phyloP scores from a whole-genome alignment of 805 yeast genomes.

The Ogataea chonburiensis region DNA sequence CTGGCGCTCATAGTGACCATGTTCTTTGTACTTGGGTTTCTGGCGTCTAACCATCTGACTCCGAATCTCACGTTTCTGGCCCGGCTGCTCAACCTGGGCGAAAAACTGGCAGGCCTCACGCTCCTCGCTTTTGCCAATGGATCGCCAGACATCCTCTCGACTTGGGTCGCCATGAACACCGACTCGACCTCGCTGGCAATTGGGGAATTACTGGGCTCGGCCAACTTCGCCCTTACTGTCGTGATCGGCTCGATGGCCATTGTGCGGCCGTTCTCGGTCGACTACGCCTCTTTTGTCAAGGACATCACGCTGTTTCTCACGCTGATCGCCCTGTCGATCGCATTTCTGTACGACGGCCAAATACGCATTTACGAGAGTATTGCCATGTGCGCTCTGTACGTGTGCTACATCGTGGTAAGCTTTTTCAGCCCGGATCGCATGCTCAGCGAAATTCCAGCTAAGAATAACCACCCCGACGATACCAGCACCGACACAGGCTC shows the following conservation, averaged over 20 bases:
- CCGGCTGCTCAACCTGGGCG: constrained; percentile 58
- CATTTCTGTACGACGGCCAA: constrained; percentile 53
- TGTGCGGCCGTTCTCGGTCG: constrained; percentile 49
- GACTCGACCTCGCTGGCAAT: constrained; percentile 58
- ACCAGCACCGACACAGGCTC: constrained; percentile 6
- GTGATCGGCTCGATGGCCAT: constrained; percentile 51
- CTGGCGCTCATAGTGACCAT: constrained; percentile 35
- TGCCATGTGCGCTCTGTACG: constrained; percentile 54
- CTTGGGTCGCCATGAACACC: constrained; percentile 74
- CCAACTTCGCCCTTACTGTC: constrained; percentile 50
- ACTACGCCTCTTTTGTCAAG: constrained; percentile 49
- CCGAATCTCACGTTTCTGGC: constrained; percentile 76
- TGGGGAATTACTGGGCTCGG: constrained; percentile 54
- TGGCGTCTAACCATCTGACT: constrained; percentile 80
- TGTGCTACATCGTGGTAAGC: constrained; percentile 52
- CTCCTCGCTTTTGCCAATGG: constrained; percentile 90
- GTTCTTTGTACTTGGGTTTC: constrained; percentile 66
- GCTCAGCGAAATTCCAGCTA: constrained; percentile 24
- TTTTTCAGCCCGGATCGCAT: constrained; percentile 21
- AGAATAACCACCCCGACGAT: constrained; percentile 2
- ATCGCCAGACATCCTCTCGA: constrained; percentile 83
- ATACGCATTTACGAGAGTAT: constrained; percentile 57
- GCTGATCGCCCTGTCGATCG: constrained; percentile 49
- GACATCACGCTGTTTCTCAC: constrained; percentile 59
- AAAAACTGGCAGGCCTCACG: constrained; percentile 81